phyloP scores from a whole-genome alignment of 495 filamentous ascomycete species.

The Rhypophila decipiens region DNA sequence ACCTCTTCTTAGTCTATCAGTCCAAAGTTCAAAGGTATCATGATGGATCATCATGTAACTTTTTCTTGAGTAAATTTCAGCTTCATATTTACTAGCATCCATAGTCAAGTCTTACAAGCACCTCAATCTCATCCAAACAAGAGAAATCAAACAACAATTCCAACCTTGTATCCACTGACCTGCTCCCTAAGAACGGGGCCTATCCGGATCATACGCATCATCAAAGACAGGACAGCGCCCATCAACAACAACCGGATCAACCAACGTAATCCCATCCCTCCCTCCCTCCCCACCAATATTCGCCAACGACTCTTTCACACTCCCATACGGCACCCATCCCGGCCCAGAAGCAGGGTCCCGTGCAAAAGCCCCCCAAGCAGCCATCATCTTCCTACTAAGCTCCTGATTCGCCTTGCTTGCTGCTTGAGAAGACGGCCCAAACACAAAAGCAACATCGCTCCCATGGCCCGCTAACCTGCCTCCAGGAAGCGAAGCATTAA shows the following conservation, averaged over 20 bases:
- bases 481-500: constrained; percentile 7
- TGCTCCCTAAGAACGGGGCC: too few species aligned
- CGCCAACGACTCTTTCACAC: not conserved
- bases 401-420: not conserved
- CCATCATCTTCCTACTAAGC: not conserved
- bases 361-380: not conserved
- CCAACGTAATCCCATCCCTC: constrained; percentile 2
- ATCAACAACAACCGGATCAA: constrained; percentile 4
- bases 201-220: constrained; percentile 6
- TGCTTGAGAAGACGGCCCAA: constrained; percentile 1
- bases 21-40: too few species aligned
- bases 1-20: too few species aligned
- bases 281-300: constrained; percentile 1
- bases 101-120: too few species aligned
- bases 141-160: too few species aligned
- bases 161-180: too few species aligned
- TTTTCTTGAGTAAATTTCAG: too few species aligned
- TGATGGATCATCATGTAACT: too few species aligned
- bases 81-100: too few species aligned
- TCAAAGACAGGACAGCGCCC: constrained; percentile 1
- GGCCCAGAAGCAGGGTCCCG: not conserved
- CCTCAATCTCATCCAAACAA: too few species aligned
- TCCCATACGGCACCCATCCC: not conserved
- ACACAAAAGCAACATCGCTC: constrained; percentile 7
- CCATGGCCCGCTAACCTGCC: constrained; percentile 3